Evolutionary conservation across 2,329 filamentous ascomycete genomes (phyloP).

Genomic region (Macrophomina phaseolina): DNA sequence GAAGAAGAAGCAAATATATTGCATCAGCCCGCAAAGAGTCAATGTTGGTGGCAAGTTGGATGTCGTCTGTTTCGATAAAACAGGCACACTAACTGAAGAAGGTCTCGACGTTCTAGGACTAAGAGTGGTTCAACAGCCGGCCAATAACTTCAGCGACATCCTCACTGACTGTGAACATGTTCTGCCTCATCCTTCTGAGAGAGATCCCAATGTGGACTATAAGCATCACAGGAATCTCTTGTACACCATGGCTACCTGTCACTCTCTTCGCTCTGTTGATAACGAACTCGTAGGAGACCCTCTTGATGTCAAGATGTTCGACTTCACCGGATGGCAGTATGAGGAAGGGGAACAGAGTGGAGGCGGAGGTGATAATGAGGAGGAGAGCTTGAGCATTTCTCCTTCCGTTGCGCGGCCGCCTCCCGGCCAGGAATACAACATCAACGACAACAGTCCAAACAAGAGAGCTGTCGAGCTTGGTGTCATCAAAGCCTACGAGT

Average conservation of each 20-base stretch:
- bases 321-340: slow-evolving; percentile 91
- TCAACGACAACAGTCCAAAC: slow-evolving; percentile 55
- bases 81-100: slow-evolving; percentile 96
- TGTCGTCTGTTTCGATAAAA: slow-evolving; percentile 98
- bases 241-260: slow-evolving; percentile 96
- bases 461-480: slow-evolving; percentile 77
- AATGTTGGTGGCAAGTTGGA: slow-evolving; percentile 97
- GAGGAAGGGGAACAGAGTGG: slow-evolving; percentile 80
- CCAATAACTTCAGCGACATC: slow-evolving; percentile 75
- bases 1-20: slow-evolving; percentile 91
- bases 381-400: slow-evolving; percentile 75
- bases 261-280: slow-evolving; percentile 86
- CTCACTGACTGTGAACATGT: slow-evolving; percentile 68
- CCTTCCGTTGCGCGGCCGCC: slow-evolving; percentile 91
- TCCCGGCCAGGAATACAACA: slow-evolving; percentile 61
- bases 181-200: slow-evolving; percentile 60
- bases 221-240: slow-evolving; percentile 72
- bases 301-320: slow-evolving; percentile 97
- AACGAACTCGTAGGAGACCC: slow-evolving; percentile 91
- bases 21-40: slow-evolving; percentile 95
- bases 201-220: slow-evolving; percentile 66
- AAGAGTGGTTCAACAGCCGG: slow-evolving; percentile 71
- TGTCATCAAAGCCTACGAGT: slow-evolving; percentile 90
- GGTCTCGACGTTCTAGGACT: slow-evolving; percentile 92
- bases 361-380: slow-evolving; percentile 72